Conservation (phyloP, 2,329 filamentous ascomycete species). For the Aspergillus versicolor region DNA sequence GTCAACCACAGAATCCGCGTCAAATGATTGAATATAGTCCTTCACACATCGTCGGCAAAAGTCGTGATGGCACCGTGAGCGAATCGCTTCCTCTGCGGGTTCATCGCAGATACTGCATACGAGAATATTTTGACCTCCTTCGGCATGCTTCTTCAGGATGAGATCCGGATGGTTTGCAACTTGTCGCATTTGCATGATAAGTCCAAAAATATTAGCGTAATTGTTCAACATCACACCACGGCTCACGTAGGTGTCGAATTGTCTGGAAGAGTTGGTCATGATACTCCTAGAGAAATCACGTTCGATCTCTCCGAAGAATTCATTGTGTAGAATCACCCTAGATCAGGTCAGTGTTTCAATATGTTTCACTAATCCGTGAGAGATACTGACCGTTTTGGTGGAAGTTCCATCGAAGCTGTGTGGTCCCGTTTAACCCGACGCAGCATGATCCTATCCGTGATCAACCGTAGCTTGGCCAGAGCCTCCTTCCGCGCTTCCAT, state of each 20-base stretch:
- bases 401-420: conserved; percentile 91
- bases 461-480: conserved; percentile 76
- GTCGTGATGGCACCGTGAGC: conserved; percentile 88
- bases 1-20: conserved; percentile 56
- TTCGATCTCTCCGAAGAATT: conserved; percentile 96
- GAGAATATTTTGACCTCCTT: conserved; percentile 84
- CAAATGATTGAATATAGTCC: conserved; percentile 76
- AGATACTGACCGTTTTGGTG: conserved; percentile 70
- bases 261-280: conserved; percentile 84
- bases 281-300: conserved; percentile 94
- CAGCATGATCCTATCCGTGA: conserved; percentile 94
- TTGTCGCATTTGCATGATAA: conserved; percentile 99
- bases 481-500: conserved; percentile 63
- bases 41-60: conserved; percentile 81
- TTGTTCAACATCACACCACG: conserved; percentile 94
- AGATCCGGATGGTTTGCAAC: conserved; percentile 95
- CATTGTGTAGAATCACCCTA: conserved; percentile 77
- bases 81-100: conserved; percentile 89
- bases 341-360: conserved; percentile 8
- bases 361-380: not conserved
- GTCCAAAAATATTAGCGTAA: conserved; percentile 97
- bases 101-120: conserved; percentile 97
- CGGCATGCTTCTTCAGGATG: conserved; percentile 81
- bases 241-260: conserved; percentile 94
- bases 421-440: conserved; percentile 92